These are phyloP conservation scores for Elsinoe batatas DNA, from an alignment of 2,329 filamentous ascomycete species.

Conservation along the genomic window DNA sequence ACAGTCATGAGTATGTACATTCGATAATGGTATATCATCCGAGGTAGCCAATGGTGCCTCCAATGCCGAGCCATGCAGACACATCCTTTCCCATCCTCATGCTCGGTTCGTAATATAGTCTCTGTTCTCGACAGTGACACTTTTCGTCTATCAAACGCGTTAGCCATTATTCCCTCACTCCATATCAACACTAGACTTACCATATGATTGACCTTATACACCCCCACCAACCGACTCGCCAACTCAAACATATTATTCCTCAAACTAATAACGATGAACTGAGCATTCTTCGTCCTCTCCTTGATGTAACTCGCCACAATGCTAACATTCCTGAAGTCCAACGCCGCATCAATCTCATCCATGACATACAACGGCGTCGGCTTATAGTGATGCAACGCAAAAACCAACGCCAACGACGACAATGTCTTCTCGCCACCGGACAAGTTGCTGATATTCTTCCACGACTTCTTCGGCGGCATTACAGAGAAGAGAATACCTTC, in stretches of 20 bases:
- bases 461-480: slow-evolving; percentile 99
- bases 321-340: slow-evolving; percentile 96
- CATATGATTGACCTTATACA: slow-evolving; percentile 99
- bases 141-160: slow-evolving; percentile 37
- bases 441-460: slow-evolving; percentile 98
- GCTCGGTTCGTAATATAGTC: slow-evolving; percentile 32
- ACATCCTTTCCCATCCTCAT: slow-evolving; percentile 3
- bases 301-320: slow-evolving; percentile 99
- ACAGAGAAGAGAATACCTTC: slow-evolving; percentile 96
- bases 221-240: slow-evolving; percentile 85
- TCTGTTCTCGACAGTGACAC: slow-evolving; percentile 43
- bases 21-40: background rate
- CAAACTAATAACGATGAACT: slow-evolving; percentile 96
- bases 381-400: slow-evolving; percentile 95
- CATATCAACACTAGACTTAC: slow-evolving; percentile 28
- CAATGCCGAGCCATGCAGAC: background rate
- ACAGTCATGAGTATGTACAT: background rate
- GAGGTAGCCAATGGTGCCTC: background rate
- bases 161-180: slow-evolving; percentile 13
- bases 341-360: slow-evolving; percentile 97
- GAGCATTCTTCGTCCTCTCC: slow-evolving; percentile 96
- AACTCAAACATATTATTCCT: slow-evolving; percentile 99
- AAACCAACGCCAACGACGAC: slow-evolving; percentile 87
- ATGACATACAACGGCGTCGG: slow-evolving; percentile 97
- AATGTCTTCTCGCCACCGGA: slow-evolving; percentile 96